These are phyloP conservation scores for Kodamaea nitidulidarum DNA, from an alignment of 805 yeast species.

Conservation along the genomic window DNA sequence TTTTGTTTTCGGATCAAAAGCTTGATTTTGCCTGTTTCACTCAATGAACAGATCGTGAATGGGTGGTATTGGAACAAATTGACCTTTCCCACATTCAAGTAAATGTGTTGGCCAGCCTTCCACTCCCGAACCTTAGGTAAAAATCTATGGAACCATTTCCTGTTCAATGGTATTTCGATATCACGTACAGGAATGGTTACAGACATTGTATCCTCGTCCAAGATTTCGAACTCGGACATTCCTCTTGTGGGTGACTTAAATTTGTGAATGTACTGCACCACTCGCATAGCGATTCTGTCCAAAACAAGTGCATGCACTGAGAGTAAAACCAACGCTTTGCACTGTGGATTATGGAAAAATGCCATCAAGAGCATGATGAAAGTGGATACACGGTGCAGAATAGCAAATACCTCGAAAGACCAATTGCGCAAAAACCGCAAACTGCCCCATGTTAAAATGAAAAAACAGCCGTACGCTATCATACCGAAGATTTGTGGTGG, in stretches of 20 bases:
- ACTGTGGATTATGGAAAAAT: conserved; percentile 38
- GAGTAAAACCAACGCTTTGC: conserved; percentile 31
- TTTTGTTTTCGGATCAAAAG: conserved; percentile 37
- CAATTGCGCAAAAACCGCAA: conserved; percentile 31
- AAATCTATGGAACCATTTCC: conserved; percentile 24
- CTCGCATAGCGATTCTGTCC: conserved; percentile 34
- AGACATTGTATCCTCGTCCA: conserved; percentile 40
- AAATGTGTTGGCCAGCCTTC: conserved; percentile 48
- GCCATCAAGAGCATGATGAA: conserved; percentile 41
- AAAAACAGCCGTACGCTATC: conserved; percentile 39
- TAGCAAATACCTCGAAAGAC: conserved; percentile 42
- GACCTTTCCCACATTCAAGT: conserved; percentile 37
- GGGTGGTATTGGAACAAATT: conserved; percentile 43
- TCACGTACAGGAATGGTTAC: conserved; percentile 35
- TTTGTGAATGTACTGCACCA: conserved; percentile 30
- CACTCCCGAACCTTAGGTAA: conserved; percentile 40
- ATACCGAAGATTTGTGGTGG: conserved; percentile 52
- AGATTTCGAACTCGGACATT: conserved; percentile 31
- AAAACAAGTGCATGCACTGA: conserved; percentile 41
- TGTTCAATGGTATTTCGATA: conserved; percentile 11
- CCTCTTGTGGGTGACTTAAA: conserved; percentile 37
- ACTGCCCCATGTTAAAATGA: conserved; percentile 34
- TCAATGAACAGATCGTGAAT: conserved; percentile 41
- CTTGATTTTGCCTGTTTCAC: conserved; percentile 36
- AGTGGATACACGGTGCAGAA: conserved; percentile 40